Percentiles rank a stretch among this genome's conserved stretches.
These are phyloP conservation scores for Lizonia empirigonia DNA, from an alignment of 2,329 filamentous ascomycete species.

Conservation along the genomic window DNA sequence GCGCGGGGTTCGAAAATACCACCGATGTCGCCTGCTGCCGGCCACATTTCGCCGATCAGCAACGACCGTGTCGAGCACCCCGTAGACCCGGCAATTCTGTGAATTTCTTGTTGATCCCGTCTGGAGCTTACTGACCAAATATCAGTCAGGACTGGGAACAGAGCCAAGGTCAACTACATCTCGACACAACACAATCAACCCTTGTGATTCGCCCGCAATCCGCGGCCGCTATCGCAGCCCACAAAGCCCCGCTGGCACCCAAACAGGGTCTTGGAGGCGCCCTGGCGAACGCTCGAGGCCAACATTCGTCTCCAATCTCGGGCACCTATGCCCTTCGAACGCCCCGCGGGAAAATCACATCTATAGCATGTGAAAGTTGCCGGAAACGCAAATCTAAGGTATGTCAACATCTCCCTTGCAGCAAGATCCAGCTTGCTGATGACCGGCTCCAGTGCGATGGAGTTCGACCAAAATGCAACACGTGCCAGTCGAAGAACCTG, in stretches of 20 bases:
- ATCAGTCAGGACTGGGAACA: slow-evolving; percentile 43
- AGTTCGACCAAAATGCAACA: slow-evolving; percentile 48
- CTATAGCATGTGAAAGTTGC: slow-evolving; percentile 49
- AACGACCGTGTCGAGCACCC: slow-evolving; percentile 8
- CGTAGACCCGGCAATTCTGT: slow-evolving; percentile 16
- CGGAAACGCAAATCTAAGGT: slow-evolving; percentile 50
- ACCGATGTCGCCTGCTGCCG: slow-evolving; percentile 27
- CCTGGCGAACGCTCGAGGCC: slow-evolving; percentile 37
- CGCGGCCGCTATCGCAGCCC: slow-evolving; percentile 30
- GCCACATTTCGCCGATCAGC: slow-evolving; percentile 21
- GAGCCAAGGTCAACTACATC: slow-evolving; percentile 35
- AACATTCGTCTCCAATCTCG: slow-evolving; percentile 45
- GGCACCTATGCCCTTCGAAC: slow-evolving; percentile 46
- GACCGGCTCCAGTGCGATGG: slow-evolving; percentile 41
- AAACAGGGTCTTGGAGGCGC: slow-evolving; percentile 44
- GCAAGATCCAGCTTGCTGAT: slow-evolving; percentile 14
- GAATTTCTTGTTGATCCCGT: slow-evolving; percentile 9
- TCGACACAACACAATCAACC: slow-evolving; percentile 37
- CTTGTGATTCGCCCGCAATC: slow-evolving; percentile 40
- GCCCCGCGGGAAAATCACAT: slow-evolving; percentile 48
- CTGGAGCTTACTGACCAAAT: slow-evolving; percentile 31
- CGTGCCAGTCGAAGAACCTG: slow-evolving; percentile 47
- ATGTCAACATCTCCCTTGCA: background rate
- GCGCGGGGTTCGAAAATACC: slow-evolving; percentile 23
- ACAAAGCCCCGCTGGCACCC: slow-evolving; percentile 47